Percentiles rank a stretch among this genome's conserved stretches.
Conservation (phyloP, 2,329 filamentous ascomycete species). For the Metarhizium guizhouense region DNA sequence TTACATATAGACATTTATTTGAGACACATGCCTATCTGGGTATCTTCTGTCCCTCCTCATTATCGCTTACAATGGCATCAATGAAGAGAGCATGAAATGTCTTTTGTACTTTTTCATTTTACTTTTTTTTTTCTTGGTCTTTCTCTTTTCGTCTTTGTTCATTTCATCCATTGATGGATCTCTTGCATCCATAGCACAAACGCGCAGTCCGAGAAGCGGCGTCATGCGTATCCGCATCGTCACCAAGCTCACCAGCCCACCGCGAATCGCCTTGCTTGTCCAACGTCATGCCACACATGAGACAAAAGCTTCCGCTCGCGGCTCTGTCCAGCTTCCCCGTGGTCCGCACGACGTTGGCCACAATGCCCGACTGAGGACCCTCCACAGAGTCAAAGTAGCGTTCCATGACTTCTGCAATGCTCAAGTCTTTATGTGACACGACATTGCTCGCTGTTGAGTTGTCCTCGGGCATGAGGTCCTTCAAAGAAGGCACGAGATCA, state of each 20-base stretch:
- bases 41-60: conserved; percentile 7
- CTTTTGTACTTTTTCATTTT: not conserved
- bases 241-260: conserved; percentile 53
- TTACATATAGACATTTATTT: not conserved
- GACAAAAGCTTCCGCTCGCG: conserved; percentile 39
- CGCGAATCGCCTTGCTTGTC: conserved; percentile 54
- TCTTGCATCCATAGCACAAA: conserved; percentile 67
- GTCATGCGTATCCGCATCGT: conserved; percentile 17
- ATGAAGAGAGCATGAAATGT: not conserved
- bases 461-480: conserved; percentile 35
- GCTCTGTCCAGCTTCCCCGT: conserved; percentile 65
- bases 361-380: conserved; percentile 77
- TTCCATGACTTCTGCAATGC: conserved; percentile 83
- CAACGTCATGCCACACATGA: conserved; percentile 61
- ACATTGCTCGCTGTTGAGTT: conserved; percentile 25
- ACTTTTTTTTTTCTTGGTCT: conserved; percentile 8
- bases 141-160: too few relatives aligned
- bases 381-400: conserved; percentile 81
- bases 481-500: conserved; percentile 42
- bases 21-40: conserved; percentile 1
- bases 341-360: conserved; percentile 91
- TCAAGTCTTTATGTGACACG: conserved; percentile 64
- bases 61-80: not conserved
- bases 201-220: conserved; percentile 19
- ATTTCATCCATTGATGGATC: conserved; percentile 45